phyloP scores from a whole-genome alignment of 2,329 filamentous ascomycete genomes.

The Mycosphaerella arachidis region DNA sequence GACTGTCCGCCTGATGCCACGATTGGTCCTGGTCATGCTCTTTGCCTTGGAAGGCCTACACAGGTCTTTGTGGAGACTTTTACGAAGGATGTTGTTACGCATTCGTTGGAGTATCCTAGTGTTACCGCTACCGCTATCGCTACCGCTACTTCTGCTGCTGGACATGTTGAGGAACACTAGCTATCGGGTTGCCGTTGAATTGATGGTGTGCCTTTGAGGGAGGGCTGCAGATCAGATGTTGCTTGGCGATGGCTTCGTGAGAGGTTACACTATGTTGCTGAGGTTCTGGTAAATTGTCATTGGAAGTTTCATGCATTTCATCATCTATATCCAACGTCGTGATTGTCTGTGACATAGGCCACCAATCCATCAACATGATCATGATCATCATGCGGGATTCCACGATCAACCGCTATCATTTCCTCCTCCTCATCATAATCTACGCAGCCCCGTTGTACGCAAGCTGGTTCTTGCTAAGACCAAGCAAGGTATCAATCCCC shows the following conservation, averaged over 20 bases:
- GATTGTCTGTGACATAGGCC: background rate
- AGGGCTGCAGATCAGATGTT: background rate
- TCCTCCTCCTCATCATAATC: background rate
- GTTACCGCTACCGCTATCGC: background rate
- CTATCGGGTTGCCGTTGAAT: background rate
- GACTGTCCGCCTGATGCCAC: too few relatives aligned
- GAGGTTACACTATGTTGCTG: background rate
- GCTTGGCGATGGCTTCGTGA: background rate
- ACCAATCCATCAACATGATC: background rate
- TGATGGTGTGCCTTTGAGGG: background rate
- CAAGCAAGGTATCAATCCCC: slow-evolving; percentile 39
- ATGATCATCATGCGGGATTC: background rate
- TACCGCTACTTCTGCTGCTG: background rate
- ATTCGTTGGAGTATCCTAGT: too few relatives aligned
- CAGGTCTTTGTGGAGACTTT: too few relatives aligned
- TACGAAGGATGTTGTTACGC: too few relatives aligned
- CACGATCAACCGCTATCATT: background rate
- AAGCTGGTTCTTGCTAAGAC: slow-evolving; percentile 48
- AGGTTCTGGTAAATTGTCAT: background rate
- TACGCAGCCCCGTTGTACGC: slow-evolving; percentile 50
- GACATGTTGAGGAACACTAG: background rate
- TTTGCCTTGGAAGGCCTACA: too few relatives aligned
- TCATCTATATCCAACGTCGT: background rate
- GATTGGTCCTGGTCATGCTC: too few relatives aligned
- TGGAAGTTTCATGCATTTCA: background rate